Evolutionary conservation across 345 rosid genomes (phyloP), one percentile per base, ranked within the genome.

Genomic region (Erucastrum elatum): DNA sequence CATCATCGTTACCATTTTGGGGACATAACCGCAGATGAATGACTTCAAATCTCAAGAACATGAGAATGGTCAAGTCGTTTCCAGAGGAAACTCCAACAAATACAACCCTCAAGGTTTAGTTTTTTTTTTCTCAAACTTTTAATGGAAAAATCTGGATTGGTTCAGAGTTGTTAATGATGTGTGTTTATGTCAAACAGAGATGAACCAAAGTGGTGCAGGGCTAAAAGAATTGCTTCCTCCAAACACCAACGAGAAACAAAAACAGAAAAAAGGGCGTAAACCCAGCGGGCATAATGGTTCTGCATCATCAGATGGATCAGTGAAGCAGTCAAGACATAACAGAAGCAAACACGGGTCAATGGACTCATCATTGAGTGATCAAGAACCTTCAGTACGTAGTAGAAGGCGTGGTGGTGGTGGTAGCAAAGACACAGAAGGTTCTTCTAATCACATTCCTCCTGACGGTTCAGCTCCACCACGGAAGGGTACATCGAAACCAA

Each of bases 11-110:
- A 25, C 46, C 2, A 2, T 26, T 27, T n/a, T 1, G 30, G 15
- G 21, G 3, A n/a, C 2, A 55, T 26, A 64, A 11, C 58, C 12
- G 39, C 80, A 81, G 83, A 81, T 81, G 83, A 76, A 46, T 66
- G 80, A 66, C 77, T 81, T 81, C 59, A 81, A 76, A 71, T 30
- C 83, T 76, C 74, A 66, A 71, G 80, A 80, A 34, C 74, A 66
- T 44, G 83, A 80, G 49, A 46, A 70, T 13, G 83, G 66, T 27
- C 83, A 71, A 66, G 77, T 71, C 21, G 77, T 76, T 75, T 70
- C 80, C 31, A 71, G 83, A 64, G 83, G 76, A 64, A 75, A 81
- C 35, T 76, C 80, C 49, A 81, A 75, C 26, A 75, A 75, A 75
- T 80, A 70, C 69, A 70, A 65, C 44, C 73, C 73, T 0, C 80